Conservation (phyloP, 1,284 basidiomycete genomes). For the Golubevia pallescens region DNA sequence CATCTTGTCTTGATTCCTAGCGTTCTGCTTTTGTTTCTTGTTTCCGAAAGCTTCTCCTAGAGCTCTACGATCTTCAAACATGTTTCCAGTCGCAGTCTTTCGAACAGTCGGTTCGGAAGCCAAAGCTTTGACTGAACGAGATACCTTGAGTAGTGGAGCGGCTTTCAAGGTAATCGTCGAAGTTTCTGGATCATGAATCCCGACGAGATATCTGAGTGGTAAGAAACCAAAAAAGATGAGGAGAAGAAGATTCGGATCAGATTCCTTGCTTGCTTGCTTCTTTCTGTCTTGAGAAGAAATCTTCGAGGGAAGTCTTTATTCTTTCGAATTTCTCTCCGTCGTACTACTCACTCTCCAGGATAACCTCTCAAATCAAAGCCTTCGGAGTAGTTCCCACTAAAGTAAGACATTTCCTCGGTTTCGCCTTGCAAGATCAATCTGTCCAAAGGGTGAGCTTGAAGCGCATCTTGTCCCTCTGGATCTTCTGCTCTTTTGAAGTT, state of each 20-base stretch:
- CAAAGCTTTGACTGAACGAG: constrained; percentile 35
- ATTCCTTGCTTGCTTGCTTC: not conserved
- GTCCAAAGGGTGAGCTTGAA: too few relatives aligned
- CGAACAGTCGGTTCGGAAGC: not conserved
- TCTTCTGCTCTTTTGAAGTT: too few relatives aligned
- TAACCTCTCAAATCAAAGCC: too few relatives aligned
- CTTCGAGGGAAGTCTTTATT: too few relatives aligned
- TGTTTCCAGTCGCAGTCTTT: not conserved
- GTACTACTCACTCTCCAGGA: too few relatives aligned
- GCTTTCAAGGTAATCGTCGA: constrained; percentile 45
- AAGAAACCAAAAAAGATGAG: not conserved
- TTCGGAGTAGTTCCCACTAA: too few relatives aligned
- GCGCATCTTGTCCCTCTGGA: too few relatives aligned
- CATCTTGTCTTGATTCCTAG: constrained; percentile 56
- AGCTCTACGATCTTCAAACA: constrained; percentile 32
- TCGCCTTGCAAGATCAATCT: too few relatives aligned
- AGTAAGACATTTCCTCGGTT: too few relatives aligned
- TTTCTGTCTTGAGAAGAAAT: too few relatives aligned
- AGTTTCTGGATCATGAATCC: constrained; percentile 47
- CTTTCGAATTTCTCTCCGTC: too few relatives aligned
- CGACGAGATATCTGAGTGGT: constrained; percentile 39
- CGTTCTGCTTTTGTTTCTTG: constrained; percentile 55
- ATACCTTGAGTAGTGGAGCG: constrained; percentile 50
- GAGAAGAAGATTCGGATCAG: not conserved
- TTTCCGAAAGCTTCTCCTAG: constrained; percentile 61